These are phyloP conservation scores for Coelastrella sp. DNA, from an alignment of 139 green algal species.

Conservation along the genomic window DNA sequence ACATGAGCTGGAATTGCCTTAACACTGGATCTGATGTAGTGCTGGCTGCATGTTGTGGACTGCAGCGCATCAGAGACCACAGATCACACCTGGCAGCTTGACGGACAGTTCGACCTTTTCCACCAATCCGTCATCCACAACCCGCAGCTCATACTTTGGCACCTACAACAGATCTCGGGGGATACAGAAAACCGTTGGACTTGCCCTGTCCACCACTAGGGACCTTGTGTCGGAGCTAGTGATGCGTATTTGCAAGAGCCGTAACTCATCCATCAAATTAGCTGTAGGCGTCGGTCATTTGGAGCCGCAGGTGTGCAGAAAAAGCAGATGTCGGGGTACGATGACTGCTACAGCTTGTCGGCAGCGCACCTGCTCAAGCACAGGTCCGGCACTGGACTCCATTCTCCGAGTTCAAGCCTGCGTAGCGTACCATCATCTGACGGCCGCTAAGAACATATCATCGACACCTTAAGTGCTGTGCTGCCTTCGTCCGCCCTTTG, in stretches of 20 bases:
- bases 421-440: neutral
- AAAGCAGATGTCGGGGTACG: neutral
- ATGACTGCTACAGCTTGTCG: too few relatives aligned
- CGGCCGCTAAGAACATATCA: too few relatives aligned
- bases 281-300: neutral
- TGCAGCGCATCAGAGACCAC: too few relatives aligned
- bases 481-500: neutral
- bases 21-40: too few relatives aligned
- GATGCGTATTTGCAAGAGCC: too few relatives aligned
- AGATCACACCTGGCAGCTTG: constrained; percentile 23
- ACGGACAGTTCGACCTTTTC: constrained; percentile 9
- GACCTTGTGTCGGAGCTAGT: neutral
- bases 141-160: constrained; percentile 1
- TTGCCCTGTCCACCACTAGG: neutral
- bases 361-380: neutral
- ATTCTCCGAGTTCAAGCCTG: neutral
- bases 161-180: neutral
- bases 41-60: too few relatives aligned
- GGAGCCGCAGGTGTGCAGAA: neutral
- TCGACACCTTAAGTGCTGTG: neutral
- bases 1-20: too few relatives aligned
- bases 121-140: neutral
- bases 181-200: neutral
- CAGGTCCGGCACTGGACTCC: neutral
- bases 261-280: too few relatives aligned